Percentiles rank a stretch among this genome's conserved stretches.
Evolutionary conservation across 345 rosid genomes (phyloP).

Genomic region (Gynandropsis gynandra): DNA sequence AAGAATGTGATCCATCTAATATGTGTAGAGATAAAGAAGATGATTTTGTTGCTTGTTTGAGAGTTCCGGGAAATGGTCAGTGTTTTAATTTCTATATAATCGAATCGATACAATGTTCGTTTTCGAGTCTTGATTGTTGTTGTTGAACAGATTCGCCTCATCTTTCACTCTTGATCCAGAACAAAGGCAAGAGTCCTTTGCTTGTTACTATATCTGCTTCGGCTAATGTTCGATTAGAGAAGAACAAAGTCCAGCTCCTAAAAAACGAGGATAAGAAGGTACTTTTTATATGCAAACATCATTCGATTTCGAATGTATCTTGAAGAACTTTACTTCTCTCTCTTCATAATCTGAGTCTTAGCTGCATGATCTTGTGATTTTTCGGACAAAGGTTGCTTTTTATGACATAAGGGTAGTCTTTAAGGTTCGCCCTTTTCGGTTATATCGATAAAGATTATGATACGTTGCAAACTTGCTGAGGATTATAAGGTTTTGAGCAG

Average conservation of each 20-base stretch:
- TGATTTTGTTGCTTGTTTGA: conserved; percentile 66
- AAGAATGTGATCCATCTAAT: conserved; percentile 62
- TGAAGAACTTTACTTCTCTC: too few relatives aligned
- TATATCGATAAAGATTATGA: too few relatives aligned
- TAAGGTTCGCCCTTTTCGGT: too few relatives aligned
- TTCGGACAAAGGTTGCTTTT: too few relatives aligned
- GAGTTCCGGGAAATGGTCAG: conserved; percentile 70
- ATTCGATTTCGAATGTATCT: too few relatives aligned
- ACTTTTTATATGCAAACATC: not conserved
- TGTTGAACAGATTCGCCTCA: conserved; percentile 55
- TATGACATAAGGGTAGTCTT: too few relatives aligned
- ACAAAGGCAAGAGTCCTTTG: conserved; percentile 47
- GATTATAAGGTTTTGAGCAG: too few relatives aligned
- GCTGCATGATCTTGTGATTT: too few relatives aligned
- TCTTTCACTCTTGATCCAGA: conserved; percentile 62
- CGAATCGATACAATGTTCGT: not conserved
- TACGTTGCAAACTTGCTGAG: too few relatives aligned
- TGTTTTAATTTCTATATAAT: not conserved
- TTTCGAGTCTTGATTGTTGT: not conserved
- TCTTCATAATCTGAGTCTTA: too few relatives aligned
- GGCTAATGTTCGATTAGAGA: conserved; percentile 38
- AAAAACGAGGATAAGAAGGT: conserved; percentile 50
- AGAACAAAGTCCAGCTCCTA: conserved; percentile 39
- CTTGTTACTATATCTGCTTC: conserved; percentile 54
- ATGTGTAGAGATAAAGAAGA: conserved; percentile 46